A percentile compares a stretch with the other conserved stretches of the same genome.
Evolutionary conservation across 306 rosid species (phyloP).

Genomic region (Malus asiatica): DNA sequence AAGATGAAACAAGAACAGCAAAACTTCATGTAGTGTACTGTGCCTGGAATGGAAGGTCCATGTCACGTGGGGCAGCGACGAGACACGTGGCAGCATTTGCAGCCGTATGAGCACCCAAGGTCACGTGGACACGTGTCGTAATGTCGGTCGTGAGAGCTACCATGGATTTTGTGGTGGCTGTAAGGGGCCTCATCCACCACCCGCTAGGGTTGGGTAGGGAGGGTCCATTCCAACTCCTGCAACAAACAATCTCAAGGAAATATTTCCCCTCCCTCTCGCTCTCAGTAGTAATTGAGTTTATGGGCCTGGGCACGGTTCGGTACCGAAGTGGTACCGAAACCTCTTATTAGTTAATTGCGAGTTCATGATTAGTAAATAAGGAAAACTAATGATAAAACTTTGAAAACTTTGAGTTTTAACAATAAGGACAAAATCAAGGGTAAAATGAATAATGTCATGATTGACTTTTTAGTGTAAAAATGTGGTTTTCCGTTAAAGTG

Average conservation of each 20-base stretch:
- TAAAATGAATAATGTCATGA: no score
- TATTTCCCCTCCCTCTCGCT: not conserved
- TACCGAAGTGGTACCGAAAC: no score
- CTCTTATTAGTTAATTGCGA: no score
- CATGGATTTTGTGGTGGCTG: conserved; percentile 9
- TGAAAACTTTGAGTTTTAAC: no score
- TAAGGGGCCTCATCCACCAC: conserved; percentile 6
- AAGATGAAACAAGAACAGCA: not conserved
- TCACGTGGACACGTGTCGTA: conserved; percentile 18
- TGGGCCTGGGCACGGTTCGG: no score
- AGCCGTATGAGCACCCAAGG: not conserved
- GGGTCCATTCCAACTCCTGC: not conserved
- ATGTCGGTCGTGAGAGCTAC: not conserved
- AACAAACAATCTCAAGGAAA: not conserved
- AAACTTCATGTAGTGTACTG: not conserved
- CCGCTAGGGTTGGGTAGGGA: not conserved
- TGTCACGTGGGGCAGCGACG: not conserved
- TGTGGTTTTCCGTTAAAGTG: no score
- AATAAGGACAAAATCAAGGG: no score
- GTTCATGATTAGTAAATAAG: no score
- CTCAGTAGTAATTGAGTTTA: not conserved
- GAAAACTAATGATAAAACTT: no score
- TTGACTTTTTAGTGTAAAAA: no score
- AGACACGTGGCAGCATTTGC: conserved; percentile 4
- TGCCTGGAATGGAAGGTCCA: not conserved